phyloP scores from a whole-genome alignment of 495 filamentous ascomycete species.

The Peziza echinospora region DNA sequence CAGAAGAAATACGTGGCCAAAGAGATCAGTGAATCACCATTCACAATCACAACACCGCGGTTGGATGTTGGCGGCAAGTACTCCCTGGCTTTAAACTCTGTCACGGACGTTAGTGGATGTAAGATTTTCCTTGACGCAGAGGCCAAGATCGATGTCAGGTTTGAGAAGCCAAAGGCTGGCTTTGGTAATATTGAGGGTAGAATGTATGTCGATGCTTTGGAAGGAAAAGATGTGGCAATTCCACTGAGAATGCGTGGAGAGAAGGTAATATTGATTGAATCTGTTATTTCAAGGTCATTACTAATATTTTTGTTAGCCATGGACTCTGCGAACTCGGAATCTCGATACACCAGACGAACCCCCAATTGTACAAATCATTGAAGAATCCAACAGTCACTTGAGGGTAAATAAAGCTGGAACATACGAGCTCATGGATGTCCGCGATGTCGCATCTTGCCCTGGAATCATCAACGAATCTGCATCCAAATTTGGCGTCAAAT shows the following conservation, averaged over 20 bases:
- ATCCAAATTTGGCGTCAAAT: slow-evolving; percentile 54
- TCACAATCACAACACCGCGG: slow-evolving; percentile 50
- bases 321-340: slow-evolving; percentile 56
- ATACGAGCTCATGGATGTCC: slow-evolving; percentile 57
- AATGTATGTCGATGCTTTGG: slow-evolving; percentile 47
- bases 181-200: slow-evolving; percentile 70
- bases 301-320: slow-evolving; percentile 38
- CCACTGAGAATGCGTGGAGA: slow-evolving; percentile 68
- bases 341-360: slow-evolving; percentile 28
- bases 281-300: not conserved
- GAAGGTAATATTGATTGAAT: too few species aligned
- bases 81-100: slow-evolving; percentile 52
- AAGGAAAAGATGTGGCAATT: slow-evolving; percentile 46
- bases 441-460: slow-evolving; percentile 48
- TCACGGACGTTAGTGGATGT: slow-evolving; percentile 71
- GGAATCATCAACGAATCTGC: slow-evolving; percentile 53
- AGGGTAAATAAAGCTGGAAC: slow-evolving; percentile 41
- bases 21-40: slow-evolving; percentile 34
- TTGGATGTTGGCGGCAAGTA: slow-evolving; percentile 71
- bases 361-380: slow-evolving; percentile 20
- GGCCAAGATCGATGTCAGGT: slow-evolving; percentile 60
- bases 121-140: slow-evolving; percentile 63
- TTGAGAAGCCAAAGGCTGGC: slow-evolving; percentile 60
- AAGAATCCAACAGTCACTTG: slow-evolving; percentile 47
- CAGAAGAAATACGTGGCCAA: slow-evolving; percentile 43